A percentile compares a stretch with the other conserved stretches of the same genome.
Conservation (phyloP, 169 alveolate genomes). For the Eimeria tenella region DNA sequence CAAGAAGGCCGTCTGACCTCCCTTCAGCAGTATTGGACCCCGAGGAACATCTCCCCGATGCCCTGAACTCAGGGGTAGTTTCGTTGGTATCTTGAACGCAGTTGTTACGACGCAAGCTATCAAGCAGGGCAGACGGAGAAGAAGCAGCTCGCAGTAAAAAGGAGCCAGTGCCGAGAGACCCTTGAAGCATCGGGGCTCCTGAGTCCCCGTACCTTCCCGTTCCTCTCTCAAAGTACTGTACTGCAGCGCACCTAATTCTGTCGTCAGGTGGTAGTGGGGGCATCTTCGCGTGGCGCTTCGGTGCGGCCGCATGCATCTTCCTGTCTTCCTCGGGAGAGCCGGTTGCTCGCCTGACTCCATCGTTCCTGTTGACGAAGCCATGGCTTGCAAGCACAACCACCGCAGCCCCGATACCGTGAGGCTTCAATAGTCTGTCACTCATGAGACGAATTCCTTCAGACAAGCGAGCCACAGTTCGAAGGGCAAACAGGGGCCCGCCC, state of each 20-base stretch:
- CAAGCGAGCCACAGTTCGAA: conserved; percentile 50
- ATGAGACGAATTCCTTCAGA: conserved; percentile 56
- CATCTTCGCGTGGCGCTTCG: conserved; percentile 32
- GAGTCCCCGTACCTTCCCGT: conserved; percentile 25
- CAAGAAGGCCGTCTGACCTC: neutral
- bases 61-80: neutral
- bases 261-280: conserved; percentile 45
- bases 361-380: conserved; percentile 49
- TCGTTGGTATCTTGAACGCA: conserved; percentile 28
- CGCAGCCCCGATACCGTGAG: conserved; percentile 57
- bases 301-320: neutral
- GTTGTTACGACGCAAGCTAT: conserved; percentile 45
- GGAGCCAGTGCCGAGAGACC: conserved; percentile 32
- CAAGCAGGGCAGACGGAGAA: conserved; percentile 64
- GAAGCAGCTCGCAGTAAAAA: conserved; percentile 63
- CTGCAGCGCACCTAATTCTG: neutral
- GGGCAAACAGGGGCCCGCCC: conserved; percentile 68
- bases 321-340: conserved; percentile 37
- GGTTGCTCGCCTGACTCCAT: conserved; percentile 45
- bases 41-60: neutral
- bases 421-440: conserved; percentile 57
- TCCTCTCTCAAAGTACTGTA: neutral
- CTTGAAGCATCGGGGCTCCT: conserved; percentile 7
- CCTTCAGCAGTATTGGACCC: neutral
- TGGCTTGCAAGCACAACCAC: conserved; percentile 33